phyloP scores from a whole-genome alignment of 2,329 filamentous ascomycete genomes.

The Proliferodiscus dingleyae region DNA sequence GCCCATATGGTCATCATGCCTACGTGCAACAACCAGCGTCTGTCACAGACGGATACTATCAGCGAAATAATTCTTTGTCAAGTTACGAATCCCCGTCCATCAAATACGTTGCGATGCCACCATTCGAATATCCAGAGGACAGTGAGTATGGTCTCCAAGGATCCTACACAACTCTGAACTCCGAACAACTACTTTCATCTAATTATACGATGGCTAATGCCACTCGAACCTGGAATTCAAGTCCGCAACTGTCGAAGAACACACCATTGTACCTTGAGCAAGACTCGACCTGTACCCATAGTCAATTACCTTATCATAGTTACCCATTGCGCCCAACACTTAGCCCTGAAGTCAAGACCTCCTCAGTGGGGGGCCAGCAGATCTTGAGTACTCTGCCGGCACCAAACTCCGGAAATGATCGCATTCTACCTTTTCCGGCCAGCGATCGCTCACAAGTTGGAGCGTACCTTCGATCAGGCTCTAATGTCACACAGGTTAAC shows the following conservation, averaged over 20 bases:
- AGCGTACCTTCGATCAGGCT: conserved; percentile 12
- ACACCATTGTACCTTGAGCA: conserved; percentile 17
- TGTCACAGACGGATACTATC: conserved; percentile 14
- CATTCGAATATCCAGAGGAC: conserved; percentile 25
- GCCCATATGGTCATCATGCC: conserved; percentile 16
- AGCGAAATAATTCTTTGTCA: conserved; percentile 15
- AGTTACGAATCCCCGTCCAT: conserved; percentile 17
- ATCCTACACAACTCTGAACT: conserved; percentile 4
- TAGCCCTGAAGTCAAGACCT: conserved; percentile 18
- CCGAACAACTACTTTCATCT: conserved; percentile 14
- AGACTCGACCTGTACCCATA: conserved; percentile 15
- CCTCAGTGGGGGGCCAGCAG: conserved; percentile 8
- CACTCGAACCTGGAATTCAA: conserved; percentile 16
- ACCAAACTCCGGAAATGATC: conserved; percentile 19
- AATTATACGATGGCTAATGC: conserved; percentile 10
- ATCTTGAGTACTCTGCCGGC: conserved; percentile 14
- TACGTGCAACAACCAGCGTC: conserved; percentile 12
- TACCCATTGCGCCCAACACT: conserved; percentile 18
- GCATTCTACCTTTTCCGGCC: conserved; percentile 24
- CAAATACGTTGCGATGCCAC: conserved; percentile 15
- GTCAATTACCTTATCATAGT: conserved; percentile 16
- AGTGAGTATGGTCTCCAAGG: conserved; percentile 21
- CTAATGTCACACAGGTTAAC: conserved; percentile 9
- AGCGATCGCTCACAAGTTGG: conserved; percentile 13
- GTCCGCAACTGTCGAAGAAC: conserved; percentile 15